Evolutionary conservation across 208 protist species (phyloP), one percentile per base, ranked within the genome.

Genomic region (Angomonas ambiguus): DNA sequence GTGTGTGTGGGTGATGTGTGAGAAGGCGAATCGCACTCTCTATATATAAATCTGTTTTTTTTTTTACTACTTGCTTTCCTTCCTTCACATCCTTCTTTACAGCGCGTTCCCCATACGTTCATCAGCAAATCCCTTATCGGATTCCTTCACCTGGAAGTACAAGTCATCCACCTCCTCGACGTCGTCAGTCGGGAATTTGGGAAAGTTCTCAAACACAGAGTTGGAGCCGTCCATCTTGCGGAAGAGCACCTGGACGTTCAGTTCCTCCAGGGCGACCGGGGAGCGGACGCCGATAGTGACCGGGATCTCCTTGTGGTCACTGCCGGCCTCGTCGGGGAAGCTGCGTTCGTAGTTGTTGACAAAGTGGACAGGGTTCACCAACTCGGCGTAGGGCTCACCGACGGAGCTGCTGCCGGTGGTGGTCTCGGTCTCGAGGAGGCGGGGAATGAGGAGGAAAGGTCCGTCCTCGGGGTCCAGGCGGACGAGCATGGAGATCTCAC

Each of bases 131-230:
- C 82, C 77, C 65, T 69, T 74, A 55, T 6, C 51, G 6, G 73
- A 58, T 32, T 60, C 28, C 77, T 80, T 81, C n/a, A 57, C 64
- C 78, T 93, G 87, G 71, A 77, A 91, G 62, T 78, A 83, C 18
- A 88, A 51, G 38, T 80, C 72, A 5, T 80, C 68, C 45, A 63
- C 61, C 13, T 76, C 63, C 33, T 68, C 35, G 53, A 61, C 34
- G 51, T 76, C 78, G 1, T 87, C 80, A 0, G 73, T 80, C 31
- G 80, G 69, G 61, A 94, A 94, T 75, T 83, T 88, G n/a, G 88
- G 85, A 61, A 94, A 94, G 71, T 94, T 94, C 62, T 90, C 84
- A 45, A 92, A 92, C 53, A 94, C 88, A 20, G 78, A 64, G 71
- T 91, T 92, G 56, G 48, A 34, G 13, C 60, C 76, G 20, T 69